These are phyloP conservation scores for Durotheca rogersii DNA, from an alignment of 495 filamentous ascomycete species.

Conservation along the genomic window DNA sequence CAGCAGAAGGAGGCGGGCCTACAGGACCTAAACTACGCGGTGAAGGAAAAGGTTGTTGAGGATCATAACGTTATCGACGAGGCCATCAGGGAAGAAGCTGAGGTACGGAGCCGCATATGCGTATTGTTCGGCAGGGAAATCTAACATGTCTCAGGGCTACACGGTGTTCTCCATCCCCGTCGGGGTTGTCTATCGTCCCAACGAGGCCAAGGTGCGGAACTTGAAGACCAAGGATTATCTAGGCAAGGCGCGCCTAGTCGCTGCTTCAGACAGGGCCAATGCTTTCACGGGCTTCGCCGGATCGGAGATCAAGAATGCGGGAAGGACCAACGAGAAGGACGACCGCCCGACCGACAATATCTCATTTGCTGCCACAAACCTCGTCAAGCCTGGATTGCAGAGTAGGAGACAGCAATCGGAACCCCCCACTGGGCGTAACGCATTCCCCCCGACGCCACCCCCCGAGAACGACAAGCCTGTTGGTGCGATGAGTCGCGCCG, in stretches of 20 bases:
- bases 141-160: constrained; percentile 67
- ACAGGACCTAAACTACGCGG: constrained; percentile 86
- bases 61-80: constrained; percentile 98
- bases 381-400: constrained; percentile 79
- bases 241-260: constrained; percentile 90
- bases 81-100: constrained; percentile 87
- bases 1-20: constrained; percentile 87
- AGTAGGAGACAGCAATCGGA: constrained; percentile 85
- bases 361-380: constrained; percentile 85
- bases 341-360: constrained; percentile 76
- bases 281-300: constrained; percentile 76
- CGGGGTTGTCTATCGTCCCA: constrained; percentile 90
- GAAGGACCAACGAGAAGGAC: constrained; percentile 52
- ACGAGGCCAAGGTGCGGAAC: constrained; percentile 97
- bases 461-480: constrained; percentile 72
- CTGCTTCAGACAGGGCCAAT: constrained; percentile 77
- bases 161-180: constrained; percentile 99
- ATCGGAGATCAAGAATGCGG: constrained; percentile 65
- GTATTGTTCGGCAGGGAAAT: not conserved
- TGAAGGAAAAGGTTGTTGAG: constrained; percentile 92
- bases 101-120: no score
- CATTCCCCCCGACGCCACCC: constrained; percentile 94
- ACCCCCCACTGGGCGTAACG: constrained; percentile 71
- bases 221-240: constrained; percentile 96
- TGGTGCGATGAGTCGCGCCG: constrained; percentile 47